Conservation (phyloP, 2,329 filamentous ascomycete species). For the Colletotrichum musicola region DNA sequence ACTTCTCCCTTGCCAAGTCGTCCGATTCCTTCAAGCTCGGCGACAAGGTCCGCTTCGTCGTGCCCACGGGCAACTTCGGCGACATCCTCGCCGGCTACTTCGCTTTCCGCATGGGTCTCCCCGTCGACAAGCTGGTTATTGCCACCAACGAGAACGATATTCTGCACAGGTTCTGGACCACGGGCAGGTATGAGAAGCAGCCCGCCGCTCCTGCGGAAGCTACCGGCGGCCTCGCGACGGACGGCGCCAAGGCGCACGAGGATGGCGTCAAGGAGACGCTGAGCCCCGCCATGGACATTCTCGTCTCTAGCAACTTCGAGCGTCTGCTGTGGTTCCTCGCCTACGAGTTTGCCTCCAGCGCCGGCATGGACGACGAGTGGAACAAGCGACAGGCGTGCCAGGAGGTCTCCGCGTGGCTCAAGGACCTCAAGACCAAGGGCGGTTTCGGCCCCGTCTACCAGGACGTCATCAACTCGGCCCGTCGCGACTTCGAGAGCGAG, state of each 20-base stretch:
- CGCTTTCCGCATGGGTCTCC: conserved; percentile 89
- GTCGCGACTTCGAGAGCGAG: conserved; percentile 85
- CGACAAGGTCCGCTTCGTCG: conserved; percentile 84
- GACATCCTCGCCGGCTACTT: conserved; percentile 96
- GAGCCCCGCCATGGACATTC: conserved; percentile 96
- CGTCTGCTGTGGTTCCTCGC: conserved; percentile 93
- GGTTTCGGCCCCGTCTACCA: conserved; percentile 83
- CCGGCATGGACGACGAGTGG: conserved; percentile 74
- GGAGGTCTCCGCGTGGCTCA: conserved; percentile 83
- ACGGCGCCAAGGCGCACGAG: conserved; percentile 73
- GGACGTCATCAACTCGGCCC: conserved; percentile 78
- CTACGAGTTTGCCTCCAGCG: conserved; percentile 73
- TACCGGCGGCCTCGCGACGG: conserved; percentile 72
- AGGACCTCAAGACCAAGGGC: conserved; percentile 82
- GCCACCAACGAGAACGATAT: conserved; percentile 99
- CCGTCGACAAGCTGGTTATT: conserved; percentile 87
- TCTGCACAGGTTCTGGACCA: conserved; percentile 93
- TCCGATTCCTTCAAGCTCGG: conserved; percentile 70
- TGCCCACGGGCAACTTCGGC: conserved; percentile 96
- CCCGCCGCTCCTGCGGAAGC: conserved; percentile 69
- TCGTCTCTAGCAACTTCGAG: conserved; percentile 97
- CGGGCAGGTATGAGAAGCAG: conserved; percentile 90
- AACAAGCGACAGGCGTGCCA: conserved; percentile 79
- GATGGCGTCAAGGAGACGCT: conserved; percentile 90
- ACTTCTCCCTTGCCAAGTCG: conserved; percentile 81